Evolutionary conservation across 441 rosid species (phyloP).

Genomic region (Populus hybrid): DNA sequence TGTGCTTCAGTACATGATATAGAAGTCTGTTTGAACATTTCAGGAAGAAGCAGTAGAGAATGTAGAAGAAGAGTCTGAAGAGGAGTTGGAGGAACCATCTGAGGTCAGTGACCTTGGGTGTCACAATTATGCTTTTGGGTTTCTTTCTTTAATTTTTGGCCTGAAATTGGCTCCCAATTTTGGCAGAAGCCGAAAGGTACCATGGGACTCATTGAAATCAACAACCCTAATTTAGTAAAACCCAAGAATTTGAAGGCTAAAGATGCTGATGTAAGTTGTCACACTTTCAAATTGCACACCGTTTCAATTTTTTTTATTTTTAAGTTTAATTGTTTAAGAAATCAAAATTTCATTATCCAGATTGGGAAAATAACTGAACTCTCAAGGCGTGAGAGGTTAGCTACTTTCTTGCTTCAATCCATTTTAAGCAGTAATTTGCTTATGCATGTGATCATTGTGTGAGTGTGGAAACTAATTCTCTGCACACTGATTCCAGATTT

Average conservation of each 20-base stretch:
- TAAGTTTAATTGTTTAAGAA: not conserved
- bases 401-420: not conserved
- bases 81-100: not conserved
- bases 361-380: conserved; percentile 60
- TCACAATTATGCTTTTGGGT: not conserved
- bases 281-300: not conserved
- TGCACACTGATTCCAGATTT: not conserved
- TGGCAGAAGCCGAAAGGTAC: conserved; percentile 64
- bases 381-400: conserved; percentile 83
- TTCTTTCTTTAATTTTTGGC: not conserved
- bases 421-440: not conserved
- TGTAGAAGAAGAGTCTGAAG: not conserved
- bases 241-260: conserved; percentile 62
- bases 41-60: not conserved
- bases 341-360: conserved; percentile 23
- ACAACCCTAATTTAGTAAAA: conserved; percentile 67
- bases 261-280: conserved; percentile 59
- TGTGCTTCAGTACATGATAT: not conserved
- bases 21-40: not conserved
- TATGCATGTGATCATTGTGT: not conserved
- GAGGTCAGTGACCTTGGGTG: not conserved
- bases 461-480: not conserved
- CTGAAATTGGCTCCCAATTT: conserved; percentile 1
- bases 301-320: not conserved
- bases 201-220: conserved; percentile 58